phyloP scores from a whole-genome alignment of 2,329 filamentous ascomycete species.

The Paracamarosporium sp. region DNA sequence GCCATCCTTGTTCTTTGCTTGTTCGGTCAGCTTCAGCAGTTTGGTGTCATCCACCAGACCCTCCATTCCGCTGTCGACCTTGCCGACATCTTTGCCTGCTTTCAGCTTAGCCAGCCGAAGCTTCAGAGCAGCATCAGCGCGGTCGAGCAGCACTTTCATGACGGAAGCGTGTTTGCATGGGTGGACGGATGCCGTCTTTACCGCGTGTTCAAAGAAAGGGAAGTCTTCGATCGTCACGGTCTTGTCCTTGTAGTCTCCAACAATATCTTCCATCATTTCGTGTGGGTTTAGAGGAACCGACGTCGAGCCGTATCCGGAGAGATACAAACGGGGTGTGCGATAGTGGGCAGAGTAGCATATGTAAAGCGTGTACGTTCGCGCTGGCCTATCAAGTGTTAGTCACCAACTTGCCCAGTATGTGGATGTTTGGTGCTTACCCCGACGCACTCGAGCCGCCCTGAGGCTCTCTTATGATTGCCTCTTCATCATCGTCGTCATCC shows the following conservation, averaged over 20 bases:
- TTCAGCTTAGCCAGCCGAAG: conserved; percentile 83
- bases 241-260: conserved; percentile 97
- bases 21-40: conserved; percentile 64
- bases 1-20: conserved; percentile 51
- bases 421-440: conserved; percentile 54
- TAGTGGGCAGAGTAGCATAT: conserved; percentile 98
- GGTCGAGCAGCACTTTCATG: conserved; percentile 97
- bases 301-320: conserved; percentile 83
- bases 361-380: conserved; percentile 96
- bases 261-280: conserved; percentile 95
- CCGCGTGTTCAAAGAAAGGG: conserved; percentile 85
- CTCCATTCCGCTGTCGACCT: conserved; percentile 72
- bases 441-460: conserved; percentile 57
- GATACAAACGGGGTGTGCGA: conserved; percentile 91
- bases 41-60: conserved; percentile 83
- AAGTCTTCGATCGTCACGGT: conserved; percentile 98
- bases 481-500: conserved; percentile 90
- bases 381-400: conserved; percentile 62
- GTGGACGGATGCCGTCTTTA: conserved; percentile 97
- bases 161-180: conserved; percentile 97
- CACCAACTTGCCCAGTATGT: background rate
- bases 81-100: conserved; percentile 62
- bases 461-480: conserved; percentile 83
- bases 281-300: conserved; percentile 83
- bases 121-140: conserved; percentile 91